Evolutionary conservation across 176 grass and related monocot species (phyloP), one percentile per base, ranked within the genome.

Genomic region (Oryza brachyantha): DNA sequence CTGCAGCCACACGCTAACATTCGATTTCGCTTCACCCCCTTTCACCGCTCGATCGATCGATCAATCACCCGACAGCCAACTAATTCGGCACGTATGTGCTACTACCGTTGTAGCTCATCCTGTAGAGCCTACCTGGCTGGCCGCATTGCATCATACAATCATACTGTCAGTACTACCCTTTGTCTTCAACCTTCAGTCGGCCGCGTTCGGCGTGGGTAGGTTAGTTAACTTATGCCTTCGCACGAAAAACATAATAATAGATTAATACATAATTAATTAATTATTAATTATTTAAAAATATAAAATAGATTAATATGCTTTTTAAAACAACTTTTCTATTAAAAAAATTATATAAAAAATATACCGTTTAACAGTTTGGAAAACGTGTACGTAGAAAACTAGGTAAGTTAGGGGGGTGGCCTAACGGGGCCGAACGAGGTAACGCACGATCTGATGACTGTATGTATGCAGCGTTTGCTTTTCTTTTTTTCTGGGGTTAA

Each of bases 1-100:
- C 10, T 39, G 35, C 35, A 67, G 64, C 52, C 29, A 50, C 78
- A 70, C 26, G 78, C 79, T 27, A 39, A 39, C 79, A 45, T 38
- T 81, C 52, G 19, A 45, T 61, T 43, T 43, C 27, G 19, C 37
- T 70, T 59, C 7, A 21, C 25, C 66, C 66, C 13, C 50, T 80
- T 31, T 10, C 19, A 48, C 52, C 13, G 48, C 3, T 67, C 61
- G 45, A 1, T 11, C 11, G 9, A 40, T 7, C 13, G 3, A n/a
- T 74, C 78, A 6, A 26, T 41, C 48, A 39, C 13, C 78, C 50
- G 66, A 81, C 66, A 80, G 37, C 66, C 70, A 61, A 70, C 78
- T 61, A 80, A 80, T 57, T 31, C 41, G 64, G 64, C 14, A 50
- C 1, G 39, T 7, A 41, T 24, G 35, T 21, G 3, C 64, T 32